These are phyloP conservation scores for Lithocarpus polystachyus DNA, from an alignment of 306 rosid genomes.

Conservation along the genomic window DNA sequence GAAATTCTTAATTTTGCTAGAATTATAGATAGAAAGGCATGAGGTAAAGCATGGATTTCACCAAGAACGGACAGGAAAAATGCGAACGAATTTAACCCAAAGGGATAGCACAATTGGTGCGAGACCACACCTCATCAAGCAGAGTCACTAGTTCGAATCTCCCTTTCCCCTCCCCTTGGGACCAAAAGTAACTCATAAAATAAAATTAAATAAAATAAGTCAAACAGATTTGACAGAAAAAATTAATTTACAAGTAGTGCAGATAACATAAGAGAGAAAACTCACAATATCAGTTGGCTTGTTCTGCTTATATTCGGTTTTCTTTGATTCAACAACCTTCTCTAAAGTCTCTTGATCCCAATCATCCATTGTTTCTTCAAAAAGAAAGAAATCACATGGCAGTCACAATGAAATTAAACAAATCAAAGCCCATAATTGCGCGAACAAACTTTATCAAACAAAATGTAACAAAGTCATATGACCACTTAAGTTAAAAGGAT, in stretches of 20 bases:
- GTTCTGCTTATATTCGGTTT: conserved; percentile 73
- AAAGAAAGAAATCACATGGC: neutral
- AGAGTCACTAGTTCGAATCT: too few relatives aligned
- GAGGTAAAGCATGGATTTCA: neutral
- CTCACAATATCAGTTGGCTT: conserved; percentile 97
- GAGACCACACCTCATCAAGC: too few relatives aligned
- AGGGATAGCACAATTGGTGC: too few relatives aligned
- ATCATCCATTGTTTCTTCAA: conserved; percentile 85
- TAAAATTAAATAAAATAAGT: neutral
- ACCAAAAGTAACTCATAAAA: too few relatives aligned
- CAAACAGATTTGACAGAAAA: neutral
- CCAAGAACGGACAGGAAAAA: neutral
- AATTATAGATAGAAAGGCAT: neutral
- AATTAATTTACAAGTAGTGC: neutral
- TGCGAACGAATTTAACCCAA: neutral
- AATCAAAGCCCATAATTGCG: neutral
- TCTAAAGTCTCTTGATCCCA: conserved; percentile 98
- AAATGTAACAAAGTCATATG: neutral
- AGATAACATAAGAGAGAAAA: neutral
- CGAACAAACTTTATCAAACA: neutral
- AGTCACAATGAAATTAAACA: neutral
- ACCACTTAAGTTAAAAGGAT: neutral
- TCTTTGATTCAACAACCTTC: conserved; percentile 89
- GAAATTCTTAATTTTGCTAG: neutral
- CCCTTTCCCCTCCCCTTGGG: too few relatives aligned